Evolutionary conservation across 352 stramenopile species (phyloP).

Genomic region (Pythium rishiriense): DNA sequence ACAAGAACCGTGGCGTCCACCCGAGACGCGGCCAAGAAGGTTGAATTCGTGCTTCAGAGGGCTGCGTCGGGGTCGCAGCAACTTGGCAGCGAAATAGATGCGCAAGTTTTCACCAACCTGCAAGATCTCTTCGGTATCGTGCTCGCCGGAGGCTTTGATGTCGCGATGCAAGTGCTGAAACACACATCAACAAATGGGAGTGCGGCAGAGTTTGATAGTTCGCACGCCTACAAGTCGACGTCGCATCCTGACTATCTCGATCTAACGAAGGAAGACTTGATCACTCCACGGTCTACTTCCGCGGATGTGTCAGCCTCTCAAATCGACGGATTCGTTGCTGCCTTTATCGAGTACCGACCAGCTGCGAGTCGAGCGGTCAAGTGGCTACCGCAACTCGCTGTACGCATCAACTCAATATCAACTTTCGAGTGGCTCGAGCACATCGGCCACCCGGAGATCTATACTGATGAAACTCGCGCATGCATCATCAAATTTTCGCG

Average conservation of each 20-base stretch:
- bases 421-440: neutral
- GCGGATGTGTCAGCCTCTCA: neutral
- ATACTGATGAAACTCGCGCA: neutral
- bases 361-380: neutral
- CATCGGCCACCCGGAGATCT: neutral
- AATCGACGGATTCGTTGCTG: neutral
- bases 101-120: neutral
- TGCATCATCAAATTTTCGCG: conserved; percentile 1
- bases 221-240: neutral
- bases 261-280: neutral
- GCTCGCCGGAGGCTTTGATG: neutral
- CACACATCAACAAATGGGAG: neutral
- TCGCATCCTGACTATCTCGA: neutral
- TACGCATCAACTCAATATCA: neutral
- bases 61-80: neutral
- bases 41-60: neutral
- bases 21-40: neutral
- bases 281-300: neutral
- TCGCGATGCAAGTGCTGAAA: neutral
- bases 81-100: neutral
- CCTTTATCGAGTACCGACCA: neutral
- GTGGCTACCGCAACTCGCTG: neutral
- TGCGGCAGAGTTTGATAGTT: neutral
- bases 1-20: neutral
- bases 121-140: neutral